These are phyloP conservation scores for Dispira parvispora DNA, from an alignment of 192 early-diverging fungal species.

Conservation along the genomic window DNA sequence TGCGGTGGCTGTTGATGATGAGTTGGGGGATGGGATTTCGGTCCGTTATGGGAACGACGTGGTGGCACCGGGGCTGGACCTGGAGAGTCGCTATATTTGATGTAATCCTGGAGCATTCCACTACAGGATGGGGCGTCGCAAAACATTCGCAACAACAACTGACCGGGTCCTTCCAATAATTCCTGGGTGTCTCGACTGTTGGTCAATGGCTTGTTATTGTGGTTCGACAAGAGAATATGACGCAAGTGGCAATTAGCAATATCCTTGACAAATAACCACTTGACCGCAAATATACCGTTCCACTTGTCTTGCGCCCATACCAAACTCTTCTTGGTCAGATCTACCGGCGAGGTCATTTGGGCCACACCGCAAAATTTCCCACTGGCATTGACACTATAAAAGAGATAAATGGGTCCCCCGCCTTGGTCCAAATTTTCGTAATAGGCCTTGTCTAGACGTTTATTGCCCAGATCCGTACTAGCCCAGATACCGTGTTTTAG, in stretches of 20 bases:
- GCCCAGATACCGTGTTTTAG: conserved; percentile 34
- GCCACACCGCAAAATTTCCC: conserved; percentile 42
- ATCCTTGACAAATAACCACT: conserved; percentile 38
- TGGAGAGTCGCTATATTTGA: background rate
- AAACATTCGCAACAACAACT: conserved; percentile 32
- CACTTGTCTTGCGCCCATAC: conserved; percentile 30
- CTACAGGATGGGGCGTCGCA: conserved; percentile 11
- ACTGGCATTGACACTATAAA: conserved; percentile 34
- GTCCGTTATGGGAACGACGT: too few relatives aligned
- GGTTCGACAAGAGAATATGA: conserved; percentile 21
- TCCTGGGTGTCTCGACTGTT: conserved; percentile 45
- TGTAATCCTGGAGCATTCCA: background rate
- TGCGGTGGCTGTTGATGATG: too few relatives aligned
- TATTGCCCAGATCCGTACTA: conserved; percentile 38
- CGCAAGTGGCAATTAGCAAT: conserved; percentile 29
- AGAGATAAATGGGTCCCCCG: conserved; percentile 23
- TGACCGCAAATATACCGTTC: conserved; percentile 32
- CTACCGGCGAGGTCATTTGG: conserved; percentile 28
- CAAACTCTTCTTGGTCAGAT: conserved; percentile 17
- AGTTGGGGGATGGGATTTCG: too few relatives aligned
- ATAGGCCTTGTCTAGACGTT: conserved; percentile 31
- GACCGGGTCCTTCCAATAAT: conserved; percentile 24
- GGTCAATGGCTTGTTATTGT: conserved; percentile 39
- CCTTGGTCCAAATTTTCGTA: conserved; percentile 14
- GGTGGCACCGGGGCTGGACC: too few relatives aligned